Base-by-base conservation (phyloP, 257 asterid species). In the Jasminum sambac region DNA sequence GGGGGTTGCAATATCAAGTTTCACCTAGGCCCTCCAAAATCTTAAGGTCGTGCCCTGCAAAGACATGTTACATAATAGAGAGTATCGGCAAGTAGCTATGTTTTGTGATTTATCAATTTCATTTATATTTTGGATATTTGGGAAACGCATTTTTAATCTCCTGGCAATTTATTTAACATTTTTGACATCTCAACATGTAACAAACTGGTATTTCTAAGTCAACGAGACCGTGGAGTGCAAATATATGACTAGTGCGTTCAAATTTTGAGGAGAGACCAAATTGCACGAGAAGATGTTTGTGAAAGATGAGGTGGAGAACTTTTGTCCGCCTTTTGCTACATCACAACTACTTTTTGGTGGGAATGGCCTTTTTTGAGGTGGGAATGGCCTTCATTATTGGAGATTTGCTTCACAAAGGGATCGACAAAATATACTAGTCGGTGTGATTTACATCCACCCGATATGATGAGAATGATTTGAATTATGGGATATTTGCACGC, bases 271-370 rank as follows among this genome's bases (percentile, higher is more conserved):
- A 70, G 74, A 63, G 21, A 30, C 23, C 38, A 41, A 55, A 60
- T 66, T 69, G 81, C 58, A 66, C 10, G 79, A 65, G 6, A 72
- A 64, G 55, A 26, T 44, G 9, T 40, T 72, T 68, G 63, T 46
- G 69, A 69, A 36, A 44, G 75, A 42, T 79, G 80, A 73, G 69
- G 63, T 67, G 63, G 60, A 26, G 64, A 66, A 68, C 26, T 62
- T 21, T 74, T 46, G 72, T 69, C 50, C 57, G 58, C 58, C 66
- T 40, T 74, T 77, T 46, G 64, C 72, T 66, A 55, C 25, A 63
- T 40, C 30, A 14, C 66, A 1, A 60, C 61, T 14, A 19, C 30
- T 34, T 70, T 50, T 63, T 23, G 60, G 23, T 6, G 73, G 14
- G 71, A 71, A 71, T 63, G 59, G 38, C 46, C 65, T 57, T 16